Evolutionary conservation across 345 rosid genomes (phyloP).

Genomic region (Noccaea caerulescens): DNA sequence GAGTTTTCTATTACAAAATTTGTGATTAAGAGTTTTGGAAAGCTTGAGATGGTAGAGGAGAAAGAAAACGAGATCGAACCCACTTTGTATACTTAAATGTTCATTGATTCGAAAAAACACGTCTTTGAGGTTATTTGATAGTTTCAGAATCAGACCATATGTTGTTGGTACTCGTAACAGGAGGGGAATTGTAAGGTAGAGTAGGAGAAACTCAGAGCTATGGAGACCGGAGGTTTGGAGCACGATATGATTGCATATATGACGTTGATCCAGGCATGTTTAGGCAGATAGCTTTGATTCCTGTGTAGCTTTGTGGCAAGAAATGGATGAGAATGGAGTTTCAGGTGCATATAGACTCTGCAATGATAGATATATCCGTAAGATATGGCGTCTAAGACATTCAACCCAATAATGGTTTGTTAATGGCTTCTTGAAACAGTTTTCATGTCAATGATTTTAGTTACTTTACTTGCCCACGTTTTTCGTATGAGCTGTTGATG

Average conservation of each 20-base stretch:
- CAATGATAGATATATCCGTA: too few species aligned
- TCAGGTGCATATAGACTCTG: background rate
- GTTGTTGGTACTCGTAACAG: background rate
- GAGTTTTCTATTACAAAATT: background rate
- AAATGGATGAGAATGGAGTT: background rate
- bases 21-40: background rate
- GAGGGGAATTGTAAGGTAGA: background rate
- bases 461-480: constrained; percentile 18
- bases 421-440: constrained; percentile 13
- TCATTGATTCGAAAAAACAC: constrained; percentile 3
- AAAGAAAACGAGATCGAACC: background rate
- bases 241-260: background rate
- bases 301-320: constrained; percentile 2
- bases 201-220: background rate
- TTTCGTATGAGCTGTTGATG: constrained; percentile 19
- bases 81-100: background rate
- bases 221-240: background rate
- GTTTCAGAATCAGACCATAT: background rate
- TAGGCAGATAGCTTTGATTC: constrained; percentile 6
- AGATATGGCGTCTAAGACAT: too few species aligned
- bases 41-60: constrained; percentile 9
- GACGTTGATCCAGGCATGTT: background rate
- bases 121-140: background rate
- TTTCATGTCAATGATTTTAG: background rate
- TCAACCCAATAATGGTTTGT: background rate